Conservation (phyloP, 2,329 filamentous ascomycete genomes). For the Podosphaera fusca region DNA sequence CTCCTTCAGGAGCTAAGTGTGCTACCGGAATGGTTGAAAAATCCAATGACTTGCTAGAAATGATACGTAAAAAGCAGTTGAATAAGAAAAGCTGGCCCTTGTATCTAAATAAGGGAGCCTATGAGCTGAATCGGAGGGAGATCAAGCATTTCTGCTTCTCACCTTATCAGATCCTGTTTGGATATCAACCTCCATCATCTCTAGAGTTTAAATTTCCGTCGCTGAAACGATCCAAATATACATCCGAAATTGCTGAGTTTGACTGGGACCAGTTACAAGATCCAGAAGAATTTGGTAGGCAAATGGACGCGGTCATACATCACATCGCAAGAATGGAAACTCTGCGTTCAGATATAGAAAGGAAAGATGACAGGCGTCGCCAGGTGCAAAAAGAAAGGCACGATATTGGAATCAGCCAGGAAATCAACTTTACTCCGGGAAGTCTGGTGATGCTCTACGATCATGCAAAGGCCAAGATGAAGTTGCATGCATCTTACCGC, state of each 20-base stretch:
- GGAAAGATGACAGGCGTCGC: not conserved
- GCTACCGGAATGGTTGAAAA: slow-evolving; percentile 1
- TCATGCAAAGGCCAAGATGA: not conserved
- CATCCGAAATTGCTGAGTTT: not conserved
- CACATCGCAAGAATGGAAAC: not conserved
- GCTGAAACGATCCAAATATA: not conserved
- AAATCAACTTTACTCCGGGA: not conserved
- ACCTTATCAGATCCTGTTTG: not conserved
- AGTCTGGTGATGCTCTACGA: not conserved
- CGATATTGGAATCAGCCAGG: not conserved
- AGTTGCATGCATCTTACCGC: not conserved
- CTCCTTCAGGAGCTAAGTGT: not conserved
- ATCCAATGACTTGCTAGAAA: not conserved
- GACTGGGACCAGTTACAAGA: not conserved
- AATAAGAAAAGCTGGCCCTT: not conserved
- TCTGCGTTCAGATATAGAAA: not conserved
- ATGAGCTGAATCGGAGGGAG: not conserved
- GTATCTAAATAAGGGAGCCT: not conserved
- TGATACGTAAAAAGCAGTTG: not conserved
- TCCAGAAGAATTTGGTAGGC: not conserved
- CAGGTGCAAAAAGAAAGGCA: not conserved
- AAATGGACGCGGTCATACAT: not conserved
- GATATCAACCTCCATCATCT: not conserved
- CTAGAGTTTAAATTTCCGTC: not conserved
- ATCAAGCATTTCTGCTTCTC: not conserved